Evolutionary conservation across 345 rosid genomes (phyloP).

Genomic region (Eucalyptus shirleyi): DNA sequence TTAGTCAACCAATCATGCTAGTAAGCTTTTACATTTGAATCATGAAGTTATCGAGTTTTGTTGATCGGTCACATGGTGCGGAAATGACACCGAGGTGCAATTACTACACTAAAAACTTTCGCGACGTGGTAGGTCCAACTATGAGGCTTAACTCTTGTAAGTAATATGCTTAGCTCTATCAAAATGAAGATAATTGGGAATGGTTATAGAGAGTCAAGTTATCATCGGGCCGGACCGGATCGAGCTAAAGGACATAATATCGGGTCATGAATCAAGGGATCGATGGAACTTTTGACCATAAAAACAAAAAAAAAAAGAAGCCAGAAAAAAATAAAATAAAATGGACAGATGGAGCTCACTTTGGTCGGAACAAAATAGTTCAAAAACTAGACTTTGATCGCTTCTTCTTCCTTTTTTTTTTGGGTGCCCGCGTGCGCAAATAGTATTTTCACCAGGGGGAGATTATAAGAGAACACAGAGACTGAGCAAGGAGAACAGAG

Average conservation of each 20-base stretch:
- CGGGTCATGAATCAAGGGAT: neutral
- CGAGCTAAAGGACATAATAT: neutral
- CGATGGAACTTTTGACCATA: neutral
- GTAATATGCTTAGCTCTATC: neutral
- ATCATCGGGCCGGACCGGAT: neutral
- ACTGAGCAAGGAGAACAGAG: neutral
- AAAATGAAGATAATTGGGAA: neutral
- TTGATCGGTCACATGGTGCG: neutral
- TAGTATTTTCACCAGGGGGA: neutral
- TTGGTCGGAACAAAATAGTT: neutral
- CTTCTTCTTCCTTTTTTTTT: neutral
- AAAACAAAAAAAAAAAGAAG: neutral
- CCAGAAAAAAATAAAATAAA: neutral
- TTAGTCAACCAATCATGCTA: neutral
- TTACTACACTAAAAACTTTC: neutral
- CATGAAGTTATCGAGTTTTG: neutral
- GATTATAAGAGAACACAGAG: neutral
- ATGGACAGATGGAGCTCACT: neutral
- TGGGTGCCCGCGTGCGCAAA: neutral
- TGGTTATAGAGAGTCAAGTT: neutral
- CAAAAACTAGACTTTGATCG: neutral
- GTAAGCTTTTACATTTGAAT: neutral
- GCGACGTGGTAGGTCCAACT: neutral
- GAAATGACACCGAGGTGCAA: neutral
- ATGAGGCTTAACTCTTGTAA: neutral